Evolutionary conservation across 73 alveolate species (phyloP).

Genomic region (Paramecium caudatum): DNA sequence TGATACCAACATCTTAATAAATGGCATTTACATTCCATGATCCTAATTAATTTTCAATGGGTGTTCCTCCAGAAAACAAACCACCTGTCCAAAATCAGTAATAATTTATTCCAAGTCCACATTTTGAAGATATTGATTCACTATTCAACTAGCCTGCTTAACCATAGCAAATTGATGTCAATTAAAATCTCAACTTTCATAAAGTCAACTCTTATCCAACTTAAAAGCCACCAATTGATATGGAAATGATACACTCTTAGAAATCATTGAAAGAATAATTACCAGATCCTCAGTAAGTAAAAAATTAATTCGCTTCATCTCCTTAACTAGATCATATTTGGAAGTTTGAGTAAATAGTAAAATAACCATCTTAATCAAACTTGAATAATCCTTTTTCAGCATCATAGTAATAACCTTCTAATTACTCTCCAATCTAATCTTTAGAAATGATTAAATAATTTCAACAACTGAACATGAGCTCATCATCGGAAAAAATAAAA

Average conservation of each 20-base stretch:
- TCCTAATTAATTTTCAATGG: neutral
- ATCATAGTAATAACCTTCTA: neutral
- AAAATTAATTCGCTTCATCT: neutral
- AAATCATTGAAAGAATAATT: neutral
- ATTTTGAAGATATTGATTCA: neutral
- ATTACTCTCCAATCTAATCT: neutral
- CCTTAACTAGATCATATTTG: neutral
- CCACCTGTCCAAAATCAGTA: neutral
- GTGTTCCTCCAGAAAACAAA: neutral
- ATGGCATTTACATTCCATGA: conserved; percentile 60
- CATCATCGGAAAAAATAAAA: neutral
- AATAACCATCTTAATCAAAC: neutral
- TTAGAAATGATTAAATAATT: neutral
- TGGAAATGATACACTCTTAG: neutral
- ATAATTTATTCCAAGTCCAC: neutral
- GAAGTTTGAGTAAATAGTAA: no score
- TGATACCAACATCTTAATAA: neutral
- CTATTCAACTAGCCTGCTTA: neutral
- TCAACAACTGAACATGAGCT: neutral
- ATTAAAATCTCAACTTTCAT: neutral
- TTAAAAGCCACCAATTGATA: neutral
- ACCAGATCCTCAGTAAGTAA: neutral
- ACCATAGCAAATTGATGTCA: neutral
- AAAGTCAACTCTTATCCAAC: neutral
- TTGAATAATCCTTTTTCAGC: neutral